Base-by-base conservation (phyloP, 306 rosid genomes). In the Cucurbita argyrosperma region DNA sequence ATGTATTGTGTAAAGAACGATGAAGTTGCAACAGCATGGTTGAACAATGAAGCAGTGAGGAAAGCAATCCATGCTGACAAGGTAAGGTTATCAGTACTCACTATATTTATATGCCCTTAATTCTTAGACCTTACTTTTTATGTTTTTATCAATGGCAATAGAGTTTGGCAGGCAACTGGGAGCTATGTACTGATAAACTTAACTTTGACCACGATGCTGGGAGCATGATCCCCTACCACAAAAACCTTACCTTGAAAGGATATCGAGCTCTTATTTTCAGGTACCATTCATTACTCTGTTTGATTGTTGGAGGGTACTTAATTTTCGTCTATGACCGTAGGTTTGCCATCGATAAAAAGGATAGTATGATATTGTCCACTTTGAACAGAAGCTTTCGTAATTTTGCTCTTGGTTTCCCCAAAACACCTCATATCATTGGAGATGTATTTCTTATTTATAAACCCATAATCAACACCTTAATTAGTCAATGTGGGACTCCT, bases 231-330 rank as follows among this genome's bases (percentile, higher is more conserved):
- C 77, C 71, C 7, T 90, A 77, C 81, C 98, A 90, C 86, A 86
- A 76, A 84, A 90, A 89, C 85, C 89, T 94, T 64, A 90, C 98
- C 69, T 78, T 82, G 6, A 80, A 57, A 80, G 97, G 98, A 65
- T 94, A 90, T 75, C 80, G 88, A 13, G 96, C 96, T 15, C 96
- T 94, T 49, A 89, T 94, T 68, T 90, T n/a, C 86, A 94, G 98
- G 98, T 88, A 71, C 72, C 72, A 18, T 51, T 42, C 13, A 2
- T 3, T 37, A 38, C 23, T 15, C 13, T 5, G 10, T 38, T 38
- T 35, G 38, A 61, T 8, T 37, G 68, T 61, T 61, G 12, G 5
- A 61, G 1, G 26, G 5, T 21, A 55, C 10, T n/a, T 2, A 51
- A 1, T 51, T 0, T 15, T 5, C 3, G 10, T 53, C 3, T 19